phyloP scores from a whole-genome alignment of 2,329 filamentous ascomycete genomes.

The Sphaceloma murrayae region DNA sequence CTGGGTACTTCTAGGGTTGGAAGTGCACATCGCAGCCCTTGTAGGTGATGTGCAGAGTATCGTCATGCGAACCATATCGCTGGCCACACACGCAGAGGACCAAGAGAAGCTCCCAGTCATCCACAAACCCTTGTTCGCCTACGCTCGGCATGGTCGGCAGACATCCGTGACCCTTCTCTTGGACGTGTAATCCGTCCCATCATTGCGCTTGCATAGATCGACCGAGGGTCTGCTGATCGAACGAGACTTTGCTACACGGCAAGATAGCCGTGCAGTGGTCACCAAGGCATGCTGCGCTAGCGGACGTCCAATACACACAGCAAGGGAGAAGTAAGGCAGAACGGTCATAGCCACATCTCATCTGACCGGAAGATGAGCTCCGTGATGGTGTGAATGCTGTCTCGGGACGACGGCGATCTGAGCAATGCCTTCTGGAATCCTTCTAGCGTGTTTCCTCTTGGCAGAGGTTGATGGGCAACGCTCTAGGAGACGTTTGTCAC shows the following conservation, averaged over 20 bases:
- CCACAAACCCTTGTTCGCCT: conserved; percentile 1
- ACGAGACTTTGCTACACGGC: conserved; percentile 4
- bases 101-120: not conserved
- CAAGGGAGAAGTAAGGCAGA: conserved; percentile 3
- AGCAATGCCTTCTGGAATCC: conserved; percentile 9
- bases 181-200: conserved; percentile 11
- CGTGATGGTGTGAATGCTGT: conserved; percentile 9
- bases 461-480: not conserved
- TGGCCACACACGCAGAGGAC: not conserved
- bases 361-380: conserved; percentile 5
- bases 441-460: conserved; percentile 14
- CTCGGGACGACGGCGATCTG: conserved; percentile 6
- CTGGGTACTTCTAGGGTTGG: too few relatives aligned
- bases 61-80: conserved; percentile 1
- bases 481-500: not conserved
- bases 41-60: not conserved
- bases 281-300: not conserved
- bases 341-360: not conserved
- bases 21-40: too few relatives aligned
- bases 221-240: conserved; percentile 13
- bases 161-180: not conserved
- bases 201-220: not conserved
- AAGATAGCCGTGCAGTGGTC: conserved; percentile 1
- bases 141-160: conserved; percentile 13
- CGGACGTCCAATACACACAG: too few relatives aligned